Conservation (phyloP, 2,329 filamentous ascomycete species). For the Plectosphaerella plurivora region DNA sequence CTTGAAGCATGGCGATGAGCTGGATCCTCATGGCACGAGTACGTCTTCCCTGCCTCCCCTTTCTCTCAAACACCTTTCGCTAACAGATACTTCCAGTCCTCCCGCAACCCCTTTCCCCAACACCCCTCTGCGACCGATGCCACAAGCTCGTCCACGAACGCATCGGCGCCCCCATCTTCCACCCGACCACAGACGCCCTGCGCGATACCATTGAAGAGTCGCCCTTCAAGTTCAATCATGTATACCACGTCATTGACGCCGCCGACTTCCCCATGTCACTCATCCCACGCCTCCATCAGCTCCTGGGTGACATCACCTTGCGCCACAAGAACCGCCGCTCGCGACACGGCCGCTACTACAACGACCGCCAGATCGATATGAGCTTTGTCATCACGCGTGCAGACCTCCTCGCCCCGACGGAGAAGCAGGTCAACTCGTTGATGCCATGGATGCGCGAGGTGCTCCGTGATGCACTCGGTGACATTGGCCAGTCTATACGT, state of each 20-base stretch:
- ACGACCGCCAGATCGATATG: slow-evolving; percentile 68
- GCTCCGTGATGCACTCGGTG: slow-evolving; percentile 70
- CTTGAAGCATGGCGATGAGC: slow-evolving; percentile 25
- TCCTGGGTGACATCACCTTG: slow-evolving; percentile 67
- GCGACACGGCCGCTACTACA: slow-evolving; percentile 58
- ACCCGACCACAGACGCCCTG: slow-evolving; percentile 77
- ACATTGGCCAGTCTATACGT: slow-evolving; percentile 64
- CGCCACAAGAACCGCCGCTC: slow-evolving; percentile 79
- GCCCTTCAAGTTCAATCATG: slow-evolving; percentile 84
- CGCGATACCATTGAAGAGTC: slow-evolving; percentile 83
- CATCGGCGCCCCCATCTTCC: slow-evolving; percentile 65
- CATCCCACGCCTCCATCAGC: slow-evolving; percentile 67
- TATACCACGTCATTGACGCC: slow-evolving; percentile 93
- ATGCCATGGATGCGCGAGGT: slow-evolving; percentile 82
- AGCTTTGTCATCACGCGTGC: slow-evolving; percentile 89
- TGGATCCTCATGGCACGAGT: slow-evolving; percentile 9
- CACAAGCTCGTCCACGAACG: slow-evolving; percentile 77
- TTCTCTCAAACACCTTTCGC: not conserved
- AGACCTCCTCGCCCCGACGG: slow-evolving; percentile 79
- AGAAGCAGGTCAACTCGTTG: slow-evolving; percentile 76
- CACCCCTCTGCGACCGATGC: slow-evolving; percentile 80
- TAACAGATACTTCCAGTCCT: not conserved
- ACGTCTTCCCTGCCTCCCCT: not conserved
- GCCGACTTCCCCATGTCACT: slow-evolving; percentile 96
- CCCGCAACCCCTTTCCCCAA: not conserved